Evolutionary conservation across 805 yeast species (phyloP), one percentile per base, ranked within the genome.

Genomic region (Martiniozyma abietophila): DNA sequence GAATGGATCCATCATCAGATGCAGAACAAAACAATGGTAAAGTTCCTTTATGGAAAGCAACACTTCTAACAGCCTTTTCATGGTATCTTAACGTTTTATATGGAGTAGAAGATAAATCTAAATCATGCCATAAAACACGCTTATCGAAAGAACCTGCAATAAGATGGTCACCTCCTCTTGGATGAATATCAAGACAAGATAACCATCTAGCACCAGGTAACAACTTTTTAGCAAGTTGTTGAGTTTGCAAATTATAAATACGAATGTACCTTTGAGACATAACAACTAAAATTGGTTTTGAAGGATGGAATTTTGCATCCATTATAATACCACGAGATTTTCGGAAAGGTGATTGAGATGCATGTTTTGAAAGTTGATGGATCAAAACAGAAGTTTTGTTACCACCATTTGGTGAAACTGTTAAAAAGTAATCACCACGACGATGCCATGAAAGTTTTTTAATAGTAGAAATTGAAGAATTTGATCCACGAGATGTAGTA

Each of bases 221-320:
- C 46, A 92, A 65, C 50, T 86, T 84, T 67, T 85, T 86, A 40
- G 81, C 68, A 45, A 92, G 59, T 16, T 71, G 73, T 65, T 92
- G 98, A 50, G 78, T 82, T 18, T 94, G 74, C 49, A 92, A 70
- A 57, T 92, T 95, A 59, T 92, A 92, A 35, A 92, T 74, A 47
- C 95, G 76, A 44, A 92, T 72, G 47, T 86, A 83, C 53, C 97
- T 73, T 64, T 92, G 98, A 8, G 96, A 82, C 48, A 89, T 86
- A 32, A 92, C 97, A 51, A 83, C 82, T 42, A 92, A 68, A 54
- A 84, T 94, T 17, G 98, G 98, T 51, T 83, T 79, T 63, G 82
- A 79, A 20, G 98, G 98, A 60, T 92, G 98, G 76, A 92, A 92
- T 58, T 80, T 81, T 42, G 95, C 96, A 56, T 86, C 95, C 79